phyloP scores from a whole-genome alignment of 2,329 filamentous ascomycete species.

The Tolypocladium pustulatum region DNA sequence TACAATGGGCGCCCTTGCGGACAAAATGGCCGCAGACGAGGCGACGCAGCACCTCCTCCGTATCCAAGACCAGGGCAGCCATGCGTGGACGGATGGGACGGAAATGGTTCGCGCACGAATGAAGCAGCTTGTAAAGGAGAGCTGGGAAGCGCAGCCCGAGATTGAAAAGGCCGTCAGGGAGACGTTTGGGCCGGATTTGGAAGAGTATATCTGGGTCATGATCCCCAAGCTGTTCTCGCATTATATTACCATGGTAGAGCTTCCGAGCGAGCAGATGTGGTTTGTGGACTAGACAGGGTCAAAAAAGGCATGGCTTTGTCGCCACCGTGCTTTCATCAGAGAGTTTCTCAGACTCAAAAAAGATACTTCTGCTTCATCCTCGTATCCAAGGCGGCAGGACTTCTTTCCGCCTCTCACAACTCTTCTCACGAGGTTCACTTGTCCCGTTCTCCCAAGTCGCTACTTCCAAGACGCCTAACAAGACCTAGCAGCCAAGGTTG shows the following conservation, averaged over 20 bases:
- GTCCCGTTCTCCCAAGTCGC: too few species aligned
- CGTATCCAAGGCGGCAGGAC: too few species aligned
- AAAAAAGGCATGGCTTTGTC: too few species aligned
- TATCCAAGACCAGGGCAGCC: background rate
- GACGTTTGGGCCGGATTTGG: constrained; percentile 6
- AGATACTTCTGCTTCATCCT: too few species aligned
- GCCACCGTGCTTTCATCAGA: too few species aligned
- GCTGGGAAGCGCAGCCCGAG: constrained; percentile 3
- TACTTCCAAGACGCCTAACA: too few species aligned
- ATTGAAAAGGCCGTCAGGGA: constrained; percentile 4
- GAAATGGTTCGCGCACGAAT: constrained; percentile 2
- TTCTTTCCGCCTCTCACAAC: too few species aligned
- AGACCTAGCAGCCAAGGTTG: too few species aligned
- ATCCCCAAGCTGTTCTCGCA: constrained; percentile 10
- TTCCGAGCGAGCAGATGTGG: constrained; percentile 6
- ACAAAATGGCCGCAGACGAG: background rate
- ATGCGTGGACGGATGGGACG: constrained; percentile 3
- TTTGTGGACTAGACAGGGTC: constrained; percentile 5
- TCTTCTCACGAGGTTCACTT: too few species aligned
- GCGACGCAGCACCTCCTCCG: background rate
- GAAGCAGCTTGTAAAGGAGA: constrained; percentile 4
- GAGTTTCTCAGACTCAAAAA: too few species aligned
- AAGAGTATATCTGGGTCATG: constrained; percentile 8
- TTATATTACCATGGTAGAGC: background rate
- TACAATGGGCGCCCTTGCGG: constrained; percentile 1